Percentiles rank a stretch among this genome's conserved stretches.
Evolutionary conservation across 2,329 filamentous ascomycete species (phyloP).

Genomic region (Catunica adiposa): DNA sequence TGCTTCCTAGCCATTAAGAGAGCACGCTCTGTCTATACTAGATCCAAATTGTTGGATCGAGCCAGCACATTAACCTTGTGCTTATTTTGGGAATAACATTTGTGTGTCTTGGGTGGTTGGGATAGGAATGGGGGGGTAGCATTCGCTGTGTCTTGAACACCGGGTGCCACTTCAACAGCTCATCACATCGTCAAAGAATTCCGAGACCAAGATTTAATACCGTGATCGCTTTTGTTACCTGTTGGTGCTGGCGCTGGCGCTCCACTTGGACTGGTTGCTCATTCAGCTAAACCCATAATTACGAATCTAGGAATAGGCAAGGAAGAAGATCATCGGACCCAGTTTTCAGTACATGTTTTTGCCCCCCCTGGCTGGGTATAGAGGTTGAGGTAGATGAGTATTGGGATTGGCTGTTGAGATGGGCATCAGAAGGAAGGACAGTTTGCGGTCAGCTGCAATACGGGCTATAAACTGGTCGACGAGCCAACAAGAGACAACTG

Average conservation of each 20-base stretch:
- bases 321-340: background rate
- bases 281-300: background rate
- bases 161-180: too few species aligned
- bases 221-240: background rate
- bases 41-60: too few species aligned
- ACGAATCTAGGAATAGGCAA: background rate
- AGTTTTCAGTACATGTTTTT: background rate
- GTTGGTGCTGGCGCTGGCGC: too few species aligned
- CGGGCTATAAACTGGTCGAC: background rate
- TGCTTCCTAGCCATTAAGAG: background rate
- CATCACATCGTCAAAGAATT: too few species aligned
- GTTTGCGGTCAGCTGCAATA: background rate
- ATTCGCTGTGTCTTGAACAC: too few species aligned
- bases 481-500: too few species aligned
- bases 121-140: too few species aligned
- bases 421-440: background rate
- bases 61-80: too few species aligned
- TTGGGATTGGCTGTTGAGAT: background rate
- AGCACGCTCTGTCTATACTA: background rate
- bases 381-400: background rate
- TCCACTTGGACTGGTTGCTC: background rate
- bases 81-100: too few species aligned
- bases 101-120: too few species aligned
- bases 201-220: too few species aligned
- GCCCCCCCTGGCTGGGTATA: background rate